phyloP scores from a whole-genome alignment of 306 rosid genomes.

The Trifolium subterraneum region DNA sequence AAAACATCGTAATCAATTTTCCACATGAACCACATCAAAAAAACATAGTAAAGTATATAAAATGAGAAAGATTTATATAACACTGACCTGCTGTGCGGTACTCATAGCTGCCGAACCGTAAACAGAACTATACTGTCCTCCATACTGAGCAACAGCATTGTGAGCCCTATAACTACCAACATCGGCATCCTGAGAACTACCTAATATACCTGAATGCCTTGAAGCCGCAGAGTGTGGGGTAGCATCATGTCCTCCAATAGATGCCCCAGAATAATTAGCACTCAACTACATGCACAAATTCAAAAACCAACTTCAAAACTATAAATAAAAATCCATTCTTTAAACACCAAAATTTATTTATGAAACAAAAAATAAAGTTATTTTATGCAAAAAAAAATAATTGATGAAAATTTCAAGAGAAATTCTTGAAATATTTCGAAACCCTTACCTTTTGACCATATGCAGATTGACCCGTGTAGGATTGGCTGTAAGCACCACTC shows the following conservation, averaged over 20 bases:
- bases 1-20: neutral
- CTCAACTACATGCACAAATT: slow-evolving; percentile 58
- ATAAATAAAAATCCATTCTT: neutral
- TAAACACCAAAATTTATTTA: neutral
- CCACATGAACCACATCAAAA: neutral
- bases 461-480: slow-evolving; percentile 82
- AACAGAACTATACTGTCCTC: slow-evolving; percentile 90
- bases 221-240: slow-evolving; percentile 72
- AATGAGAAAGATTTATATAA: neutral
- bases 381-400: neutral
- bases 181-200: slow-evolving; percentile 76
- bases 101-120: slow-evolving; percentile 82
- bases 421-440: too few relatives aligned
- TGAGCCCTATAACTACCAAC: slow-evolving; percentile 72
- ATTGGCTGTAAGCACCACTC: slow-evolving; percentile 80
- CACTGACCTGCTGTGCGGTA: slow-evolving; percentile 72
- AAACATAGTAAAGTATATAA: neutral
- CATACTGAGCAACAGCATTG: slow-evolving; percentile 76
- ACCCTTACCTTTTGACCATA: slow-evolving; percentile 75
- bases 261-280: slow-evolving; percentile 68
- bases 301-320: slow-evolving; percentile 17
- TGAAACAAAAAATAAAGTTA: neutral
- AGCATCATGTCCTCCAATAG: slow-evolving; percentile 83
- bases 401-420: neutral
- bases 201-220: slow-evolving; percentile 81